Conservation (phyloP, 2,329 filamentous ascomycete species). For the Ophidiomyces ophidiicola region DNA sequence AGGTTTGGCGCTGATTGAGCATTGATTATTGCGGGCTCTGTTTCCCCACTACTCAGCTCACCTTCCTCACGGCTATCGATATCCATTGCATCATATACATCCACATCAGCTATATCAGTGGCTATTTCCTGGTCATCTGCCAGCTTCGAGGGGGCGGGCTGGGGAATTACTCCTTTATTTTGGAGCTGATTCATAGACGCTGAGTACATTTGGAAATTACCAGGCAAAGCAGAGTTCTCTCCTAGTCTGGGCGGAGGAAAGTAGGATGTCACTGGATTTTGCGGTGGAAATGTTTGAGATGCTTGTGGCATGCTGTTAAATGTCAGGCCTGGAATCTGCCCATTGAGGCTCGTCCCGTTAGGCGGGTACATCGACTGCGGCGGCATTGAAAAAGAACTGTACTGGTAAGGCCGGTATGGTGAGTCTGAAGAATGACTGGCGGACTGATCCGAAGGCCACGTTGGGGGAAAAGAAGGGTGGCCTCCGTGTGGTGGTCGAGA, state of each 20-base stretch:
- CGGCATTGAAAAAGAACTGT: constrained; percentile 18
- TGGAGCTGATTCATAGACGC: constrained; percentile 2
- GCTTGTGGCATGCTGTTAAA: constrained; percentile 20
- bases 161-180: background rate
- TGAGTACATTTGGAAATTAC: constrained; percentile 15
- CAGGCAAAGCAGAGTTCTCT: constrained; percentile 1
- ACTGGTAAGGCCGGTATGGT: constrained; percentile 19
- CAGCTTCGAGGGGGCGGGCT: background rate
- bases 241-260: constrained; percentile 22
- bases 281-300: constrained; percentile 18
- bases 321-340: constrained; percentile 23
- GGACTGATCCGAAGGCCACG: constrained; percentile 24
- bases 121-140: background rate
- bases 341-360: constrained; percentile 19
- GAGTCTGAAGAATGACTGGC: constrained; percentile 20
- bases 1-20: background rate
- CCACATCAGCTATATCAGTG: background rate
- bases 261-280: constrained; percentile 21
- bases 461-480: constrained; percentile 25
- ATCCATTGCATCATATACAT: constrained; percentile 18
- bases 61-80: constrained; percentile 54
- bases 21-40: background rate
- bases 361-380: constrained; percentile 20
- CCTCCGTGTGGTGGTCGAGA: constrained; percentile 35
- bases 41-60: constrained; percentile 59